These are phyloP conservation scores for Hypholoma fasciculare DNA, from an alignment of 768 basidiomycete species.

Conservation along the genomic window DNA sequence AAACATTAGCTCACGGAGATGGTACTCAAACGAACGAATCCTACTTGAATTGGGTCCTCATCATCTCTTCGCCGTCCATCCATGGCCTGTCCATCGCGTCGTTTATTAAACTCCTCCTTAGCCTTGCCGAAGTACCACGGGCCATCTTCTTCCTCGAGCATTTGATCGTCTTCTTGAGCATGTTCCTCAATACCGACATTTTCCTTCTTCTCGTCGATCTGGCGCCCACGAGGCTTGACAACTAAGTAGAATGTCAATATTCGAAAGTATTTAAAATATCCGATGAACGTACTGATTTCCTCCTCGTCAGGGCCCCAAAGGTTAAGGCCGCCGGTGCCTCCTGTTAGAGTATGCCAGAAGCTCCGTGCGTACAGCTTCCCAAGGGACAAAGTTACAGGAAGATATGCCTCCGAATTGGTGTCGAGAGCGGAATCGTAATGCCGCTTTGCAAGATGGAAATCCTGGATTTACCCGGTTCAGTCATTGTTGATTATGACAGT, in stretches of 20 bases:
- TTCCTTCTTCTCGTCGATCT: conserved; percentile 39
- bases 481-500: not conserved
- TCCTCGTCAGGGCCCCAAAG: conserved; percentile 66
- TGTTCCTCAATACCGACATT: conserved; percentile 25
- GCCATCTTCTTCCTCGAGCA: conserved; percentile 57
- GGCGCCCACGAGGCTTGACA: conserved; percentile 31
- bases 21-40: conserved; percentile 14
- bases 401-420: conserved; percentile 84
- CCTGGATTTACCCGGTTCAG: conserved; percentile 41
- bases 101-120: conserved; percentile 71
- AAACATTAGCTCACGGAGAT: not conserved
- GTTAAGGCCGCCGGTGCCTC: conserved; percentile 66
- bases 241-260: conserved; percentile 1
- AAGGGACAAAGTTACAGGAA: conserved; percentile 84
- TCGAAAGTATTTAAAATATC: not conserved
- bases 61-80: conserved; percentile 45
- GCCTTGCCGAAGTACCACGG: conserved; percentile 86
- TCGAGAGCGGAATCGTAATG: conserved; percentile 91
- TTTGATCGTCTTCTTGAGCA: conserved; percentile 31
- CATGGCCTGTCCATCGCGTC: conserved; percentile 41
- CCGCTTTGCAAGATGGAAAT: conserved; percentile 95
- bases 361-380: conserved; percentile 81
- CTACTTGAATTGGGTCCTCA: conserved; percentile 73
- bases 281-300: conserved; percentile 32
- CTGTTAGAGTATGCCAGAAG: conserved; percentile 78